Evolutionary conservation across 192 early-diverging fungal species (phyloP).

Genomic region (Oehlia diaphana): DNA sequence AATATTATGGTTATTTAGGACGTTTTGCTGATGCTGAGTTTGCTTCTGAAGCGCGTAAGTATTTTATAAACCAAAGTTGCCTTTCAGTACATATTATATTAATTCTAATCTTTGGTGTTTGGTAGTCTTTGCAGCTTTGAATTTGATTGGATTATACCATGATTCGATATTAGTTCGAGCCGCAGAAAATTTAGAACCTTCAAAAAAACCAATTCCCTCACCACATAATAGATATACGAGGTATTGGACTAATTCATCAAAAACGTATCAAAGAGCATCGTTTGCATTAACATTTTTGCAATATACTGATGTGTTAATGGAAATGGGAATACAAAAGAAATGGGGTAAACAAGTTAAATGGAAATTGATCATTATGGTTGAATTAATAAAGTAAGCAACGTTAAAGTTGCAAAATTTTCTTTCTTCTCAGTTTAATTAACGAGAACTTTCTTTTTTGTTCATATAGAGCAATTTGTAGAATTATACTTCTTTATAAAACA

Average conservation of each 20-base stretch:
- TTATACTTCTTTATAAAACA: constrained; percentile 21
- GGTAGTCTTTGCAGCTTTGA: constrained; percentile 74
- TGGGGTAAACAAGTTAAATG: constrained; percentile 61
- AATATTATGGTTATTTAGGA: constrained; percentile 47
- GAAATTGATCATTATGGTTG: constrained; percentile 63
- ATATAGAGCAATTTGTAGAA: constrained; percentile 24
- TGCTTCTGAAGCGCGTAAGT: constrained; percentile 76
- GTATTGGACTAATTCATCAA: constrained; percentile 48
- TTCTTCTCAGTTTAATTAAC: background rate
- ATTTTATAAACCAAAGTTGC: background rate
- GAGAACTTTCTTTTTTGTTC: constrained; percentile 15
- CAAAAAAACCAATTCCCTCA: constrained; percentile 45
- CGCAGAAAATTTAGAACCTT: constrained; percentile 39
- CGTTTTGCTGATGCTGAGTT: constrained; percentile 93
- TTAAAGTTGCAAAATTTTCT: background rate
- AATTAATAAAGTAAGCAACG: constrained; percentile 63
- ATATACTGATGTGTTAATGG: constrained; percentile 68
- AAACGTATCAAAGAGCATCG: constrained; percentile 57
- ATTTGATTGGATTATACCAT: constrained; percentile 83
- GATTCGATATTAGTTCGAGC: constrained; percentile 72
- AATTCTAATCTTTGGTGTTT: background rate
- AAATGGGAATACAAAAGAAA: constrained; percentile 75
- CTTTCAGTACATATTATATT: background rate
- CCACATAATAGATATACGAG: constrained; percentile 76
- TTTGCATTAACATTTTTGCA: constrained; percentile 70